Evolutionary conservation across 164 flowering plant genomes (phyloP).

Genomic region (Nymphaea colorata): DNA sequence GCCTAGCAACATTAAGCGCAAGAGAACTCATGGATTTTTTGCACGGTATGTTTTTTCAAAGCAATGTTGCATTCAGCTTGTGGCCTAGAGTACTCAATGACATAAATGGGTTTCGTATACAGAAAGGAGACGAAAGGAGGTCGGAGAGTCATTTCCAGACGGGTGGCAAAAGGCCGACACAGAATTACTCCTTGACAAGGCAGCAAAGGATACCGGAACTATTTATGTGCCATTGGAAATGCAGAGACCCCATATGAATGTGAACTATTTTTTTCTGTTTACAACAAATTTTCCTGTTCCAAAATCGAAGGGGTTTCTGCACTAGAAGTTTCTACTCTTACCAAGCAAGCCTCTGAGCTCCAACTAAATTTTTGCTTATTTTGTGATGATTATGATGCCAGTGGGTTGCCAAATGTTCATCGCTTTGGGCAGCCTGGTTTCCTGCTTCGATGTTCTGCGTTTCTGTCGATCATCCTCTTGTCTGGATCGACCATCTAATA

Average conservation of each 20-base stretch:
- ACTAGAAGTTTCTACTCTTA: too few species aligned
- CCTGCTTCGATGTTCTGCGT: too few species aligned
- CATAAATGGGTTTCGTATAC: background rate
- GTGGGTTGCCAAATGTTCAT: too few species aligned
- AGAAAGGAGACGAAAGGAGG: conserved; percentile 17
- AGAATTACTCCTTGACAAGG: conserved; percentile 1
- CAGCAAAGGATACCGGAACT: too few species aligned
- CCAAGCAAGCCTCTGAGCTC: too few species aligned
- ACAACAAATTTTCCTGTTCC: too few species aligned
- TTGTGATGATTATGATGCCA: too few species aligned
- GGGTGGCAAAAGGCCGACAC: conserved; percentile 12
- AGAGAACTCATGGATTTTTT: conserved; percentile 70
- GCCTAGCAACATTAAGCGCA: conserved; percentile 65
- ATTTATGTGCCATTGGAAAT: background rate
- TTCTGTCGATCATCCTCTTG: too few species aligned
- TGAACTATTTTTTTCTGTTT: background rate
- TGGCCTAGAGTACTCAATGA: background rate
- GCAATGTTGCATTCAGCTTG: background rate
- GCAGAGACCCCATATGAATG: background rate
- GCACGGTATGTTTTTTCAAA: conserved; percentile 42
- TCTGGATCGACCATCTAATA: too few species aligned
- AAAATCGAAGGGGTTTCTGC: too few species aligned
- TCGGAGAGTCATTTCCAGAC: conserved; percentile 11
- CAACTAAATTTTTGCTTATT: too few species aligned
- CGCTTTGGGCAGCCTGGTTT: too few species aligned